These are phyloP conservation scores for Cairneyella variabilis DNA, from an alignment of 495 filamentous ascomycete species.

Conservation along the genomic window DNA sequence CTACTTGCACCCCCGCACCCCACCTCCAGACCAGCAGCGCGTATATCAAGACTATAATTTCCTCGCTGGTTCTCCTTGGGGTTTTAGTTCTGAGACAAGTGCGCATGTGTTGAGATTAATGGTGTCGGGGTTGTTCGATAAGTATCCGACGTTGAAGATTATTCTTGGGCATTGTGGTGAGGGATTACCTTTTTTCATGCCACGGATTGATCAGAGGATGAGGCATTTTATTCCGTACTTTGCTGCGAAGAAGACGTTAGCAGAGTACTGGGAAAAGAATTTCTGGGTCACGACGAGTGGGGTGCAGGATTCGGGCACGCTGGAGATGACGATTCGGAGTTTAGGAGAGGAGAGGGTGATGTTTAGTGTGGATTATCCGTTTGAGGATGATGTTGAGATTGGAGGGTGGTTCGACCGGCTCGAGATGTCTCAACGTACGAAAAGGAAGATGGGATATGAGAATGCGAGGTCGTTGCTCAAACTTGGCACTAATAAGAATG, in stretches of 20 bases:
- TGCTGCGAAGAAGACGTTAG: background rate
- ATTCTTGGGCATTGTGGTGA: constrained; percentile 65
- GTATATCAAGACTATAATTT: constrained; percentile 42
- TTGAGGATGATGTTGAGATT: constrained; percentile 40
- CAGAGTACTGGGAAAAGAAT: constrained; percentile 38
- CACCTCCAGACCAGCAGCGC: constrained; percentile 29
- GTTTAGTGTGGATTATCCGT: constrained; percentile 61
- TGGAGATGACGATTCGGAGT: constrained; percentile 47
- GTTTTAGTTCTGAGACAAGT: constrained; percentile 41
- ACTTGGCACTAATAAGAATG: too few relatives aligned
- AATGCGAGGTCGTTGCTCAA: background rate
- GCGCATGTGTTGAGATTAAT: constrained; percentile 22
- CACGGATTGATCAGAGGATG: constrained; percentile 50
- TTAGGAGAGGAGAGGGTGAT: constrained; percentile 50
- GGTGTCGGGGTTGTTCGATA: constrained; percentile 39
- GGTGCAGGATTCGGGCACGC: constrained; percentile 50
- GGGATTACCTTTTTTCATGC: constrained; percentile 59
- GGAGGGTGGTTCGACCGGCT: constrained; percentile 17
- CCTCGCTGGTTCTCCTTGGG: constrained; percentile 37
- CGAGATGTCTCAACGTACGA: background rate
- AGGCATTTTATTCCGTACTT: constrained; percentile 56
- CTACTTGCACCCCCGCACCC: constrained; percentile 53
- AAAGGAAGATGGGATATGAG: background rate
- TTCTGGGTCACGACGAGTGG: constrained; percentile 63
- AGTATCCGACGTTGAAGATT: constrained; percentile 54